phyloP scores from a whole-genome alignment of 495 filamentous ascomycete species.

The Neurospora sp. region DNA sequence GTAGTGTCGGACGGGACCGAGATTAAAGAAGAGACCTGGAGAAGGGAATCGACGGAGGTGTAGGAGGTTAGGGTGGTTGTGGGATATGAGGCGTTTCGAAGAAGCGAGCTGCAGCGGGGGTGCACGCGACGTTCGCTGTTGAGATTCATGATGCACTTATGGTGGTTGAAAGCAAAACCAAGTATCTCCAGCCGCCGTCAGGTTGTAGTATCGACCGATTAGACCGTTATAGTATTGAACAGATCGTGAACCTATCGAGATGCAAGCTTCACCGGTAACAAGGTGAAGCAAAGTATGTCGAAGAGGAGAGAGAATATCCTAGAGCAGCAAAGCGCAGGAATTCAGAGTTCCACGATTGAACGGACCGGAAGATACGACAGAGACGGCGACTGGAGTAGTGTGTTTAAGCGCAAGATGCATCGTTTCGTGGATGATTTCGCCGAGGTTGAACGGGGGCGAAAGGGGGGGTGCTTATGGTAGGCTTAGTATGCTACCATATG shows the following conservation, averaged over 20 bases:
- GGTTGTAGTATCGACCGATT: conserved; percentile 40
- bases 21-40: conserved; percentile 44
- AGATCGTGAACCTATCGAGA: conserved; percentile 34
- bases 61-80: conserved; percentile 60
- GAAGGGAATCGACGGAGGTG: conserved; percentile 37
- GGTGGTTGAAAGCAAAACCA: conserved; percentile 21
- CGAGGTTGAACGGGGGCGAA: conserved; percentile 13
- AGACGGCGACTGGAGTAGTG: conserved; percentile 47
- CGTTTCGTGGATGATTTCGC: conserved; percentile 33
- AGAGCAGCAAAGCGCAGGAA: conserved; percentile 29
- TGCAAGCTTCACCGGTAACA: conserved; percentile 22
- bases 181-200: conserved; percentile 45
- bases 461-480: conserved; percentile 24
- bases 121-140: conserved; percentile 18
- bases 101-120: conserved; percentile 8
- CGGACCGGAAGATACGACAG: conserved; percentile 44
- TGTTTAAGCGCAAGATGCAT: conserved; percentile 41
- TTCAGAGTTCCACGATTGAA: conserved; percentile 38
- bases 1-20: conserved; percentile 69
- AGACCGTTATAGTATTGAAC: conserved; percentile 31
- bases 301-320: conserved; percentile 32
- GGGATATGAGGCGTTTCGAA: conserved; percentile 42
- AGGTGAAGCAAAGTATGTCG: conserved; percentile 27
- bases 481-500: conserved; percentile 25
- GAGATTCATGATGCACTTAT: conserved; percentile 42